These are phyloP conservation scores for Daldinia grandis DNA, from an alignment of 495 filamentous ascomycete species.

Conservation along the genomic window DNA sequence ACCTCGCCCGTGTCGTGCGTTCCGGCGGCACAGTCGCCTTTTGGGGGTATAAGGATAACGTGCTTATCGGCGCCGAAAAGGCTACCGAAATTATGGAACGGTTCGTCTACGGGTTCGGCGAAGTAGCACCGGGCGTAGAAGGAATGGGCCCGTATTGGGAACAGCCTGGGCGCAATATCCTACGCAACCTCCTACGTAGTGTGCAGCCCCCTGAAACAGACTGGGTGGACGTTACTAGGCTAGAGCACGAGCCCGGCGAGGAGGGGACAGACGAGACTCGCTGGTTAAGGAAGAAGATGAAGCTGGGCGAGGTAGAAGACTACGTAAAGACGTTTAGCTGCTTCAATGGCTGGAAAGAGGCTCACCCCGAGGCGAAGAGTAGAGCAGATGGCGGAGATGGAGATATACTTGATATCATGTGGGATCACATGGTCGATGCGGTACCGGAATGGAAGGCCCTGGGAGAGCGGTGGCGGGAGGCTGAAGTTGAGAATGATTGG, in stretches of 20 bases:
- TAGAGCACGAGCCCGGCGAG: slow-evolving; percentile 65
- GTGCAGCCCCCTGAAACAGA: slow-evolving; percentile 59
- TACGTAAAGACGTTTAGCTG: slow-evolving; percentile 66
- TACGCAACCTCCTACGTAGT: slow-evolving; percentile 57
- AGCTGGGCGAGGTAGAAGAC: slow-evolving; percentile 61
- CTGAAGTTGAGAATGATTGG: slow-evolving; percentile 62
- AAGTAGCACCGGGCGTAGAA: slow-evolving; percentile 53
- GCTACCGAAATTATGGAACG: slow-evolving; percentile 58
- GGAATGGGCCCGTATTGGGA: slow-evolving; percentile 68
- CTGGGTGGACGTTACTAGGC: slow-evolving; percentile 60
- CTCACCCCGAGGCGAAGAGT: slow-evolving; percentile 54
- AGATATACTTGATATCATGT: slow-evolving; percentile 65
- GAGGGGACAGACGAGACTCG: slow-evolving; percentile 54
- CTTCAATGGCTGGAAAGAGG: slow-evolving; percentile 63
- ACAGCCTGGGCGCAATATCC: slow-evolving; percentile 64
- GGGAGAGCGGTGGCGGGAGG: slow-evolving; percentile 58
- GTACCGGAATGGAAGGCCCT: slow-evolving; percentile 59
- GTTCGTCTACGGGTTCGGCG: slow-evolving; percentile 56
- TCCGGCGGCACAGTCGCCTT: slow-evolving; percentile 65
- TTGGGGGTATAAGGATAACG: slow-evolving; percentile 70
- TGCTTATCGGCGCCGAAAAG: slow-evolving; percentile 58
- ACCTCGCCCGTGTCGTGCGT: slow-evolving; percentile 61
- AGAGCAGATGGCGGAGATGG: slow-evolving; percentile 58
- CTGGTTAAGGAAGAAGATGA: slow-evolving; percentile 62
- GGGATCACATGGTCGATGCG: slow-evolving; percentile 58